Conservation (phyloP, 805 yeast genomes). For the Nakazawaea wickerhamii region DNA sequence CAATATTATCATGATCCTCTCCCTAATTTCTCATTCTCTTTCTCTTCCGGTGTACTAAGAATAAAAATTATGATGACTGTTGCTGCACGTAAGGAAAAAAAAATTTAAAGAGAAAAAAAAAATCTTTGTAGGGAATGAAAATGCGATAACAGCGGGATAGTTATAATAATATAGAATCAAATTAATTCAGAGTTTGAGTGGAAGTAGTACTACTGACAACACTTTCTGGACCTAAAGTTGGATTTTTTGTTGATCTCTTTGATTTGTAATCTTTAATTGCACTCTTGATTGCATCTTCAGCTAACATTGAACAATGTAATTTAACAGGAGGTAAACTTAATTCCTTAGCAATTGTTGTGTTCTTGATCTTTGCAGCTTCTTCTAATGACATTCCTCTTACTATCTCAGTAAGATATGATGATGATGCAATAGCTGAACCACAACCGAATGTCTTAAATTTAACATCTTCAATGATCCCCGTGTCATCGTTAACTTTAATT, state of each 20-base stretch:
- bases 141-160: background rate
- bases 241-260: conserved; percentile 54
- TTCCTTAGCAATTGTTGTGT: conserved; percentile 92
- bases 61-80: background rate
- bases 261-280: conserved; percentile 93
- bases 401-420: conserved; percentile 90
- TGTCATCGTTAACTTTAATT: conserved; percentile 83
- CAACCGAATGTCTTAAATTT: conserved; percentile 99
- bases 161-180: background rate
- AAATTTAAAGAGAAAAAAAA: background rate
- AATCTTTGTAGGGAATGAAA: no score
- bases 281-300: conserved; percentile 97
- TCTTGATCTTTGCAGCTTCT: conserved; percentile 89
- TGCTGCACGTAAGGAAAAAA: background rate
- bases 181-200: conserved; percentile 4
- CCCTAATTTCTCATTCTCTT: background rate
- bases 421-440: conserved; percentile 95
- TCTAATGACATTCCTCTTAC: conserved; percentile 93
- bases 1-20: background rate
- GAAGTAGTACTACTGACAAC: conserved; percentile 28
- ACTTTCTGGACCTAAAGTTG: conserved; percentile 56
- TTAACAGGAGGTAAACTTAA: conserved; percentile 94
- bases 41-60: background rate
- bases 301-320: conserved; percentile 96
- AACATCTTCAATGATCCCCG: conserved; percentile 91